These are phyloP conservation scores for Fusarium equiseti DNA, from an alignment of 2,329 filamentous ascomycete species.

Conservation along the genomic window DNA sequence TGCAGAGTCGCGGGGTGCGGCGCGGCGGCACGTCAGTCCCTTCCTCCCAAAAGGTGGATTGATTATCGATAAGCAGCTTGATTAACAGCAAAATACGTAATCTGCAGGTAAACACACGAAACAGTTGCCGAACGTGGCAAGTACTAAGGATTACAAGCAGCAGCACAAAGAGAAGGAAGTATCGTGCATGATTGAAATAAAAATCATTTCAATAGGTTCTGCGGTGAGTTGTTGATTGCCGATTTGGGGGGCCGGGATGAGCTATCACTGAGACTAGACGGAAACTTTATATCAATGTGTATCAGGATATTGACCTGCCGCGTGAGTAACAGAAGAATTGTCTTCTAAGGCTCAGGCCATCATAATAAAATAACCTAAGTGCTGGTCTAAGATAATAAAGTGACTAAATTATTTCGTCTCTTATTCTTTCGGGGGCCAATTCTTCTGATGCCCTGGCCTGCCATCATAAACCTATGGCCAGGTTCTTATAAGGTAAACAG, in stretches of 20 bases:
- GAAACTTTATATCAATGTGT: neutral
- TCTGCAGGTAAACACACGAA: neutral
- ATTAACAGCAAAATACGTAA: neutral
- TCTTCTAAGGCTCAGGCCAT: neutral
- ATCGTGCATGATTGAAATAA: neutral
- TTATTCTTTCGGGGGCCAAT: neutral
- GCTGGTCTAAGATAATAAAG: neutral
- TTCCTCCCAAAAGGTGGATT: neutral
- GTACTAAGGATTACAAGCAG: neutral
- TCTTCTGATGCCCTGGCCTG: neutral
- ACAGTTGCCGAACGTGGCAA: neutral
- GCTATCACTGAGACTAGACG: neutral
- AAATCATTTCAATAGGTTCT: neutral
- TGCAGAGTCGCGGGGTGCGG: slow-evolving; percentile 37
- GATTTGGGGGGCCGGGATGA: neutral
- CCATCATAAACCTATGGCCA: neutral
- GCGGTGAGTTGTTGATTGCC: neutral
- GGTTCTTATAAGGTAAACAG: neutral
- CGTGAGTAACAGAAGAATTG: neutral
- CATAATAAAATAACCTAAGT: neutral
- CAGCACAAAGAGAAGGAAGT: neutral
- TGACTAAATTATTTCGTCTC: neutral
- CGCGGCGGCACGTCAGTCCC: slow-evolving; percentile 13
- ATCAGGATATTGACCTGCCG: neutral
- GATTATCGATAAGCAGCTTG: slow-evolving; percentile 38